Evolutionary conservation across 208 protist species (phyloP).

Genomic region (Trypanosoma melophagium): DNA sequence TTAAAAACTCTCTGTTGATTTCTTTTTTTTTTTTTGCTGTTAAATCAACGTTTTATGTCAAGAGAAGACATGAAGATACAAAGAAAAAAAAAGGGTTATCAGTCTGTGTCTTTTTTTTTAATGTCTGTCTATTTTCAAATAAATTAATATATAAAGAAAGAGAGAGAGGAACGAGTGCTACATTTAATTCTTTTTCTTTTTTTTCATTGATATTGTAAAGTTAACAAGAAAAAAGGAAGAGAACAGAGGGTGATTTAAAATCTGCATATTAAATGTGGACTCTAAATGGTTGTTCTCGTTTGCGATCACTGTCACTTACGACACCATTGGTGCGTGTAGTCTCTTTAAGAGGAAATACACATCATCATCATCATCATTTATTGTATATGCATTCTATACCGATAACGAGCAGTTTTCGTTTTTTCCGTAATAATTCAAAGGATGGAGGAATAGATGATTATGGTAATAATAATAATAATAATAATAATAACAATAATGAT

Average conservation of each 20-base stretch:
- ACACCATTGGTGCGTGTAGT: too few species aligned
- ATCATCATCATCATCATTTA: background rate
- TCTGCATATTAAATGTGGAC: background rate
- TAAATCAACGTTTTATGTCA: too few species aligned
- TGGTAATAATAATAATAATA: too few species aligned
- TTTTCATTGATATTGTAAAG: background rate
- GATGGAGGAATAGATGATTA: background rate
- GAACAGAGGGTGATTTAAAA: background rate
- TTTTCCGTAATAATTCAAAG: background rate
- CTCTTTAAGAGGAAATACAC: too few species aligned
- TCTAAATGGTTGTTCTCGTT: background rate
- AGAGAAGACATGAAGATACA: too few species aligned
- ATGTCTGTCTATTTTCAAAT: conserved; percentile 13
- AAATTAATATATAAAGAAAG: background rate
- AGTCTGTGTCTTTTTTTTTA: background rate
- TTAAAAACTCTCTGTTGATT: too few species aligned
- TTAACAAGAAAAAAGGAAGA: background rate
- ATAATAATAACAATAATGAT: too few species aligned
- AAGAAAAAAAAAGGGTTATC: too few species aligned
- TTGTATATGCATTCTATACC: background rate
- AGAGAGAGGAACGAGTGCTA: conserved; percentile 7
- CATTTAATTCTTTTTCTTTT: conserved; percentile 6
- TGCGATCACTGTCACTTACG: background rate
- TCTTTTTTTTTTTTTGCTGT: too few species aligned
- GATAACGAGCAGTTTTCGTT: background rate